Evolutionary conservation across 257 asterid genomes (phyloP).

Genomic region (Avicennia marina): DNA sequence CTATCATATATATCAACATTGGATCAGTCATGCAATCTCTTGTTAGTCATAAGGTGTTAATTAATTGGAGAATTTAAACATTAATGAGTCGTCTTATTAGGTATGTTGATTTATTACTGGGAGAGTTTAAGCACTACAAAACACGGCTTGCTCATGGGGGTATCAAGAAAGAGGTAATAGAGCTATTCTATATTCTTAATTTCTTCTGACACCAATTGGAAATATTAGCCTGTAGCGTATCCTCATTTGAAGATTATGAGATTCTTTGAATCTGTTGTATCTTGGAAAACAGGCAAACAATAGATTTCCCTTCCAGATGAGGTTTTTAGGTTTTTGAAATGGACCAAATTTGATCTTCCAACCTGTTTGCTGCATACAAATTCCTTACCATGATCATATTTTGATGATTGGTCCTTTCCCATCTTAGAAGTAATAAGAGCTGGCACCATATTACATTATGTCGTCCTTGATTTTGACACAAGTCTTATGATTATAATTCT

Average conservation of each 20-base stretch:
- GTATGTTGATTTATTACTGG: slow-evolving; percentile 93
- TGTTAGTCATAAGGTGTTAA: slow-evolving; percentile 12
- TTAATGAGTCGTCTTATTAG: slow-evolving; percentile 36
- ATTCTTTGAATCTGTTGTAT: neutral
- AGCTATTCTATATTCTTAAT: neutral
- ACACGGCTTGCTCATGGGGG: slow-evolving; percentile 94
- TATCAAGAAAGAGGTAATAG: slow-evolving; percentile 75
- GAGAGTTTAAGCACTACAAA: slow-evolving; percentile 96
- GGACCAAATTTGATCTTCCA: neutral
- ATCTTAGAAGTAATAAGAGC: neutral
- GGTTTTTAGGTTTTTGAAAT: neutral
- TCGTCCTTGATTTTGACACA: neutral
- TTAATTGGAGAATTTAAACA: slow-evolving; percentile 6
- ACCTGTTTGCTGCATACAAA: neutral
- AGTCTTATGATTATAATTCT: neutral
- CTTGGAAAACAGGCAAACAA: neutral
- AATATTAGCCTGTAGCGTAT: too few relatives aligned
- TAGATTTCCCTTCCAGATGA: neutral
- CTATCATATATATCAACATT: neutral
- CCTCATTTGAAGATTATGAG: slow-evolving; percentile 5
- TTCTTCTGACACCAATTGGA: too few relatives aligned
- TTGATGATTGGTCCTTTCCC: neutral
- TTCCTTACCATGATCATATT: neutral
- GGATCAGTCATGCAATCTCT: slow-evolving; percentile 1
- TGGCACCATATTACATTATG: neutral